Percentiles rank a stretch among this genome's conserved stretches.
phyloP scores from a whole-genome alignment of 108 stramenopile genomes.

The Nitzschia putrida region DNA sequence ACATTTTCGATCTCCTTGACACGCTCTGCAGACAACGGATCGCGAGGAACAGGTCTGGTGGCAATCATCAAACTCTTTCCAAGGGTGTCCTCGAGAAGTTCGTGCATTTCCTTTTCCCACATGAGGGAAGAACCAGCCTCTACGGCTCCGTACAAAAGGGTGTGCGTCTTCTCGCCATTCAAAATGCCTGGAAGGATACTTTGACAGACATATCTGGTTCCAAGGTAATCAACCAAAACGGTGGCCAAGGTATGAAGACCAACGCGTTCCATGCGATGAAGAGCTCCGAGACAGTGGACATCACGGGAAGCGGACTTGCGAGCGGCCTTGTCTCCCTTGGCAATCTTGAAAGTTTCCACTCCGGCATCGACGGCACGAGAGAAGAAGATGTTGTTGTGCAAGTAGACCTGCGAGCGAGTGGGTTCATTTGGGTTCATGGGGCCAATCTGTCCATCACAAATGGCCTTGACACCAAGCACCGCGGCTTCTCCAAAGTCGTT shows the following conservation, averaged over 20 bases:
- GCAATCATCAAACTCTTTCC: slow-evolving; percentile 72
- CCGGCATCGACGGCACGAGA: slow-evolving; percentile 85
- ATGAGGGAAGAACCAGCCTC: slow-evolving; percentile 70
- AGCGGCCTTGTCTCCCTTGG: slow-evolving; percentile 71
- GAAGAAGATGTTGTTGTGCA: slow-evolving; percentile 98
- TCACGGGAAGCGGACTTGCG: slow-evolving; percentile 73
- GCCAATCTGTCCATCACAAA: slow-evolving; percentile 81
- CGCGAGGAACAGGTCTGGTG: slow-evolving; percentile 50
- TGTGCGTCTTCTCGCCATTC: slow-evolving; percentile 82
- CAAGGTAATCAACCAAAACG: slow-evolving; percentile 87
- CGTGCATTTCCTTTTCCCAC: slow-evolving; percentile 79
- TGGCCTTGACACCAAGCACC: slow-evolving; percentile 74
- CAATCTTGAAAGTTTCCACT: slow-evolving; percentile 78
- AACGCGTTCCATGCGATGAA: slow-evolving; percentile 67
- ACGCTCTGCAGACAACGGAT: slow-evolving; percentile 61
- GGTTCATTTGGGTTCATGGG: slow-evolving; percentile 95
- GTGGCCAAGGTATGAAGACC: slow-evolving; percentile 90
- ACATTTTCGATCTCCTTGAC: slow-evolving; percentile 54
- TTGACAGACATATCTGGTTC: slow-evolving; percentile 86
- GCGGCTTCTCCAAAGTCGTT: slow-evolving; percentile 92
- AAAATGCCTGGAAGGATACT: slow-evolving; percentile 89
- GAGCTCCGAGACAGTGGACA: slow-evolving; percentile 57
- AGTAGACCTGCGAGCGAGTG: slow-evolving; percentile 83
- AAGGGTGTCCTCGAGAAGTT: slow-evolving; percentile 64
- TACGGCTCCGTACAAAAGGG: slow-evolving; percentile 88